Conservation (phyloP, 345 rosid species). For the Dipteronia dyeriana region DNA sequence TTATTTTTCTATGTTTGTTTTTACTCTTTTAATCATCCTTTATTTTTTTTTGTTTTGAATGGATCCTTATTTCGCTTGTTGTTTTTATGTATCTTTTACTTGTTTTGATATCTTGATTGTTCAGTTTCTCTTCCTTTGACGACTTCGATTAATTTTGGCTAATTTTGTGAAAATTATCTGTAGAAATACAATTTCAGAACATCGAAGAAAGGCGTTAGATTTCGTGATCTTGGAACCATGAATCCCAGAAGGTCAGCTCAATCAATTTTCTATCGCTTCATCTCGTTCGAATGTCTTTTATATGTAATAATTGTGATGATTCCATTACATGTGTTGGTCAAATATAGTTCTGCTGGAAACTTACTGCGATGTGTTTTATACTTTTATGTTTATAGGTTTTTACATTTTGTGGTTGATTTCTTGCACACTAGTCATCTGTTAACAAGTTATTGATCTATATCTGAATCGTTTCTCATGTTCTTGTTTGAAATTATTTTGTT, state of each 20-base stretch:
- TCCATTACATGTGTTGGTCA: not conserved
- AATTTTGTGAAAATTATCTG: slow-evolving; percentile 6
- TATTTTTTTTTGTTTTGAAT: not conserved
- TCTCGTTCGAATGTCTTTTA: not conserved
- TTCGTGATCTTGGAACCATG: slow-evolving; percentile 39
- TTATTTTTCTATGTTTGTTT: not conserved
- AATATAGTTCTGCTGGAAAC: not conserved
- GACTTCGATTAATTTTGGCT: not conserved
- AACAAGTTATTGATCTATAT: not conserved
- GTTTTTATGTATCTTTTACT: not conserved
- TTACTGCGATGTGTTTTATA: not conserved
- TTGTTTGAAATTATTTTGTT: not conserved
- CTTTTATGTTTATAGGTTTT: not conserved
- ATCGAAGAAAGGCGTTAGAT: not conserved
- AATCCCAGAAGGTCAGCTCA: slow-evolving; percentile 60
- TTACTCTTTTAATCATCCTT: not conserved
- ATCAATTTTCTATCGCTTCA: not conserved
- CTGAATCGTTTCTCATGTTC: not conserved
- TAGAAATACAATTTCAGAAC: not conserved
- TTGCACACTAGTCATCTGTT: not conserved
- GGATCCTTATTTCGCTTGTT: not conserved
- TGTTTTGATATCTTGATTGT: not conserved
- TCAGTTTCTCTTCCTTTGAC: not conserved
- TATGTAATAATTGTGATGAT: not conserved
- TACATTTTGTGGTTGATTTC: not conserved